A percentile compares a stretch with the other conserved stretches of the same genome.
phyloP scores from a whole-genome alignment of 2,329 filamentous ascomycete genomes.

The Ophiostoma sp. region DNA sequence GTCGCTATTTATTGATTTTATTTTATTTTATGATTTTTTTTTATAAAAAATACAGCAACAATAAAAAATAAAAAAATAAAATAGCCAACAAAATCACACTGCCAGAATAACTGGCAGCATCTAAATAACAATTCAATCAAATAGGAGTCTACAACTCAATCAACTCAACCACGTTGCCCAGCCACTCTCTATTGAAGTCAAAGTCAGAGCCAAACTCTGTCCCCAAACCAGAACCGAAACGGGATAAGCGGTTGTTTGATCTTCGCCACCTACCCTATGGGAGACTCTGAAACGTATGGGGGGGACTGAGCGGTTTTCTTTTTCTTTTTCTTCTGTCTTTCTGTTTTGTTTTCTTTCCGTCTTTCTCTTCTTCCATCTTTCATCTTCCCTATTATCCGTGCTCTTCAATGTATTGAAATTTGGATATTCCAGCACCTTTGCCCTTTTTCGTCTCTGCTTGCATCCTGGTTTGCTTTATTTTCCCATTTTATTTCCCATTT shows the following conservation, averaged over 20 bases:
- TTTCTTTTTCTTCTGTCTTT: background rate
- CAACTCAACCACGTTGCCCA: background rate
- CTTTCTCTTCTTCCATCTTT: background rate
- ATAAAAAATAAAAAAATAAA: background rate
- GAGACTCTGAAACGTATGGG: constrained; percentile 25
- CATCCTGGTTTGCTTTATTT: background rate
- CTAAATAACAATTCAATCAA: no score
- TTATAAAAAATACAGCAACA: background rate
- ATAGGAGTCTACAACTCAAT: no score
- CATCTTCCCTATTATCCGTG: background rate
- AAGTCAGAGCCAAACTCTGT: background rate
- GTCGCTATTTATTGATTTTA: background rate
- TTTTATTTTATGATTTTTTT: background rate
- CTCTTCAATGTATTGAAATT: no score
- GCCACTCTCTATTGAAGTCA: background rate
- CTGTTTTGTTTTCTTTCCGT: background rate
- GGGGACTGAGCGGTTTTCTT: constrained; percentile 10
- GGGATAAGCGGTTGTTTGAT: constrained; percentile 27
- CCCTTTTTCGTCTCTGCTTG: no score
- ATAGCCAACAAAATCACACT: background rate
- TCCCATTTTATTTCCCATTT: background rate
- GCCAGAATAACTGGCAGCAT: no score
- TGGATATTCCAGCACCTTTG: no score
- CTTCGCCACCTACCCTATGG: constrained; percentile 24
- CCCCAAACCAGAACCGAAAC: constrained; percentile 21